Conservation (phyloP, 495 filamentous ascomycete species). For the Schizothecium vesticola region DNA sequence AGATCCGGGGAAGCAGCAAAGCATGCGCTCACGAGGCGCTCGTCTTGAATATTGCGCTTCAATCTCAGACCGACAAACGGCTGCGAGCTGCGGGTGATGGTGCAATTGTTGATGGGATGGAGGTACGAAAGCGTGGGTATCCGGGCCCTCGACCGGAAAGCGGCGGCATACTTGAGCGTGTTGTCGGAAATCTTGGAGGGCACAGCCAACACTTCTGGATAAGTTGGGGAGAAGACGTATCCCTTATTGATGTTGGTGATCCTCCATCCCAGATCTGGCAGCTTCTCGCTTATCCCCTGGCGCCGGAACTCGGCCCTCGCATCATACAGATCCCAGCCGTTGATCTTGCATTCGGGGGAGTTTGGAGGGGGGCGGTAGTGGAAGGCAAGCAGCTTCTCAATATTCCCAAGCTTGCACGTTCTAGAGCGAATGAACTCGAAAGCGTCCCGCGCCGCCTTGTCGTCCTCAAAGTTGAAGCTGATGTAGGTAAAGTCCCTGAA, state of each 20-base stretch:
- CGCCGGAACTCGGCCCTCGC: constrained; percentile 72
- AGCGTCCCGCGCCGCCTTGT: constrained; percentile 73
- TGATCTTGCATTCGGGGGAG: constrained; percentile 61
- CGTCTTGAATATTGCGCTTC: constrained; percentile 91
- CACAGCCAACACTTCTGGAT: constrained; percentile 78
- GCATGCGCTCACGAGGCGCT: constrained; percentile 86
- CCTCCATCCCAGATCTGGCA: constrained; percentile 73
- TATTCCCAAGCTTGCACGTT: constrained; percentile 74
- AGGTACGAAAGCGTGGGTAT: constrained; percentile 89
- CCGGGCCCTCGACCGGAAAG: constrained; percentile 78
- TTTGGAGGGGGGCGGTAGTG: constrained; percentile 64
- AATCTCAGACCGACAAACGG: constrained; percentile 81
- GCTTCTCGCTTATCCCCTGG: constrained; percentile 74
- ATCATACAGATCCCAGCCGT: constrained; percentile 89
- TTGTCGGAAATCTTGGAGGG: constrained; percentile 91
- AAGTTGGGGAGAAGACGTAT: constrained; percentile 90
- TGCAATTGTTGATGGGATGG: constrained; percentile 94
- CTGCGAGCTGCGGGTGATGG: constrained; percentile 92
- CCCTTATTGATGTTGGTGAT: constrained; percentile 85
- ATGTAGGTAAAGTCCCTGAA: constrained; percentile 91
- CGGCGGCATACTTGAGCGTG: constrained; percentile 86
- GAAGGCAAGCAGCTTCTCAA: constrained; percentile 93
- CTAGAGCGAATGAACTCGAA: constrained; percentile 80
- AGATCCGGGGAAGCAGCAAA: constrained; percentile 68
- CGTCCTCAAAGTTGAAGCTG: constrained; percentile 78